These are phyloP conservation scores for Ascochyta clinopodiicola DNA, from an alignment of 2,329 filamentous ascomycete genomes.

Conservation along the genomic window DNA sequence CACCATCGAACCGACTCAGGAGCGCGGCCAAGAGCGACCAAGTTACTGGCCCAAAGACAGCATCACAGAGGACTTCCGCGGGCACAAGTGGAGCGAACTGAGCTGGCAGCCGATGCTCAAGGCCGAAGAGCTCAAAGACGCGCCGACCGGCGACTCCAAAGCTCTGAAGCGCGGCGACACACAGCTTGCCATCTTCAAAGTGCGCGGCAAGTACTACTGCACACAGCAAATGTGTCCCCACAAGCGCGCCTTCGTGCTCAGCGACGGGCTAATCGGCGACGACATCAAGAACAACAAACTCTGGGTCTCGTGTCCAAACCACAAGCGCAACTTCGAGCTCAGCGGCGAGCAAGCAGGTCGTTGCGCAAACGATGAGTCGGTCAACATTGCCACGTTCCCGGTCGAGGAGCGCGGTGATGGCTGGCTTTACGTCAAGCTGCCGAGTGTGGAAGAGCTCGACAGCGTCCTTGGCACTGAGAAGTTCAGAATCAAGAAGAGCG, in stretches of 20 bases:
- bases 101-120: conserved; percentile 83
- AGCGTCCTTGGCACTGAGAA: conserved; percentile 75
- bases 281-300: conserved; percentile 65
- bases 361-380: conserved; percentile 74
- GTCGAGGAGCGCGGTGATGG: conserved; percentile 78
- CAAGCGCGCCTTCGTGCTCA: conserved; percentile 87
- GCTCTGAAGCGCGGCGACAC: conserved; percentile 87
- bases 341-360: conserved; percentile 68
- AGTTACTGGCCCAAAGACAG: conserved; percentile 77
- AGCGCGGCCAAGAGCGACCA: conserved; percentile 76
- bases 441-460: conserved; percentile 81
- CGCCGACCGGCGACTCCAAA: conserved; percentile 75
- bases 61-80: conserved; percentile 74
- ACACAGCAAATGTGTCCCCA: conserved; percentile 96
- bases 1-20: conserved; percentile 72
- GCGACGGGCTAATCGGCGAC: conserved; percentile 82
- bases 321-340: conserved; percentile 89
- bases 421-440: conserved; percentile 79
- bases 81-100: conserved; percentile 69
- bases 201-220: conserved; percentile 80
- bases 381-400: conserved; percentile 84
- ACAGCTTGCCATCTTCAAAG: conserved; percentile 85
- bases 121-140: conserved; percentile 70
- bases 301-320: conserved; percentile 87
- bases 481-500: conserved; percentile 79